phyloP scores from a whole-genome alignment of 257 asterid species.

The Vinca minor region DNA sequence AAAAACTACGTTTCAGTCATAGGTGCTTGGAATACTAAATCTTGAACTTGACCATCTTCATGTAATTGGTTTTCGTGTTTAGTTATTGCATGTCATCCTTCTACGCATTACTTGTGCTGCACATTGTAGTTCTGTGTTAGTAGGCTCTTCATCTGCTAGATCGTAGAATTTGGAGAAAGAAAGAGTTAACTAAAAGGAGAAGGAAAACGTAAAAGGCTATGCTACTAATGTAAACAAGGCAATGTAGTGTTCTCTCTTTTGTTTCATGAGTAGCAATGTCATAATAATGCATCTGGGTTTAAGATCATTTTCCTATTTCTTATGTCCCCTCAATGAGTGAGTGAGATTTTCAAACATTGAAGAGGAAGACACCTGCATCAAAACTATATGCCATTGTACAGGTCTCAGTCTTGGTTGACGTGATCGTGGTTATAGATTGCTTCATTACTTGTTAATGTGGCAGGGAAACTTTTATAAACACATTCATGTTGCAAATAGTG shows the following conservation, averaged over 20 bases:
- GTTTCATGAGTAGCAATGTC: not conserved
- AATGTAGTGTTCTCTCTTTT: not conserved
- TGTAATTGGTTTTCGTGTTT: not conserved
- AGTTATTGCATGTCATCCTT: not conserved
- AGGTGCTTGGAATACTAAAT: not conserved
- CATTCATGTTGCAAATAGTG: conserved; percentile 92
- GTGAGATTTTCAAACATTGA: not conserved
- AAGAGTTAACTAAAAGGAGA: not conserved
- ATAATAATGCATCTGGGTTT: not conserved
- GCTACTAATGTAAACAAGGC: not conserved
- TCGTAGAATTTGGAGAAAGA: not conserved
- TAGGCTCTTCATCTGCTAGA: not conserved
- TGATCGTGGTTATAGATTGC: conserved; percentile 6
- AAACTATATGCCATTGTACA: not conserved
- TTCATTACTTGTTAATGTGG: not conserved
- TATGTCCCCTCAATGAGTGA: not conserved
- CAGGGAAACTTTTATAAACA: conserved; percentile 92
- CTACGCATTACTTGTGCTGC: not conserved
- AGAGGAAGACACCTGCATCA: not conserved
- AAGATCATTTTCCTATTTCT: not conserved
- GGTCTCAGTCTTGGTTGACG: not conserved
- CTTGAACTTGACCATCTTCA: not conserved
- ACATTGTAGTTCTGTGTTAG: not conserved
- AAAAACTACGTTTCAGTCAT: not conserved
- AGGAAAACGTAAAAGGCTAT: not conserved